Conservation (phyloP, 2,329 filamentous ascomycete genomes). For the Arthroderma sp. region DNA sequence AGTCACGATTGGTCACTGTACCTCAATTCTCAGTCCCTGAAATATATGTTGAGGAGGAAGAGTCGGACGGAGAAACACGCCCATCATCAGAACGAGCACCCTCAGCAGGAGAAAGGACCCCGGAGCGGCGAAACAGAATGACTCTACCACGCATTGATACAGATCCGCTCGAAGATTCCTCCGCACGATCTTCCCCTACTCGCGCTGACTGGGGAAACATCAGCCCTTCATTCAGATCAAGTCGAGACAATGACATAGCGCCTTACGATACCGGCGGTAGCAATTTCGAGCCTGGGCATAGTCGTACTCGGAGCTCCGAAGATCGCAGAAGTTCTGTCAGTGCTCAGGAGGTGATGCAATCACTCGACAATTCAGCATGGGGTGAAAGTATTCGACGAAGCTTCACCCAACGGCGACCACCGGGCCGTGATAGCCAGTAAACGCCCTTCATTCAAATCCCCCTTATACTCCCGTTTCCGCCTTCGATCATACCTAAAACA, state of each 20-base stretch:
- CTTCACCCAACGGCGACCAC: slow-evolving; percentile 53
- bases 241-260: slow-evolving; percentile 8
- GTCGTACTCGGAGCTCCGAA: slow-evolving; percentile 5
- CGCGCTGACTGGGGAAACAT: slow-evolving; percentile 41
- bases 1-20: slow-evolving; percentile 61
- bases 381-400: slow-evolving; percentile 82
- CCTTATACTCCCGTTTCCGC: neutral
- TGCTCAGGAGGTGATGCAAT: slow-evolving; percentile 64
- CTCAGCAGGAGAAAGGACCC: neutral
- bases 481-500: too few relatives aligned
- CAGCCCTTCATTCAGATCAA: slow-evolving; percentile 32
- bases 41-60: slow-evolving; percentile 75
- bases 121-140: slow-evolving; percentile 37
- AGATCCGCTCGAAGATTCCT: slow-evolving; percentile 27
- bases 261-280: neutral
- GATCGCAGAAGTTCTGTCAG: slow-evolving; percentile 48
- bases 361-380: slow-evolving; percentile 83
- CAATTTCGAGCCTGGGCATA: slow-evolving; percentile 3
- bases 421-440: slow-evolving; percentile 2
- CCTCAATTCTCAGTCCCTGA: slow-evolving; percentile 77
- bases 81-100: neutral
- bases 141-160: slow-evolving; percentile 38
- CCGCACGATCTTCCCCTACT: slow-evolving; percentile 22
- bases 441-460: neutral
- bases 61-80: slow-evolving; percentile 21